Conservation (phyloP, 106 monocot species). For the Platanthera guangdongensis region DNA sequence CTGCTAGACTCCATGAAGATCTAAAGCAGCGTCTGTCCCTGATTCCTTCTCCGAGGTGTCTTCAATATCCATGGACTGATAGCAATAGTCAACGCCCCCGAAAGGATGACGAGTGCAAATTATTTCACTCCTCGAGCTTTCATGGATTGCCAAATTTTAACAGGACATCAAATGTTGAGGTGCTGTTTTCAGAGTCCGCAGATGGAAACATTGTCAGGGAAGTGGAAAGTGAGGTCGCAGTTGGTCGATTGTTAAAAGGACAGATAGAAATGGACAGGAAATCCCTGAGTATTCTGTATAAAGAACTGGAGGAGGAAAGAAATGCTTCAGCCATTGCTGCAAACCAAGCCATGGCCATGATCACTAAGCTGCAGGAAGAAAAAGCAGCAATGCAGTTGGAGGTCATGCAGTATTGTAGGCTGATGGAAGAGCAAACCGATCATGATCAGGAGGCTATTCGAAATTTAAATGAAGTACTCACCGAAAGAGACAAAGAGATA, state of each 20-base stretch:
- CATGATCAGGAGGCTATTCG: conserved; percentile 78
- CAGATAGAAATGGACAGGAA: conserved; percentile 55
- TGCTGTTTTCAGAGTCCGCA: conserved; percentile 31
- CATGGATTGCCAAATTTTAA: conserved; percentile 5
- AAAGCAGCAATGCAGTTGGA: conserved; percentile 96
- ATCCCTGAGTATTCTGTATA: conserved; percentile 45
- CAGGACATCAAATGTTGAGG: conserved; percentile 35
- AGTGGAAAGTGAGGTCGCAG: conserved; percentile 49
- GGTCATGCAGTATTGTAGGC: conserved; percentile 78
- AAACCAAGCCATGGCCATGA: conserved; percentile 96
- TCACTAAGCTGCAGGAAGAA: conserved; percentile 92
- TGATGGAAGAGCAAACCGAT: conserved; percentile 96
- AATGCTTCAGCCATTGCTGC: conserved; percentile 84
- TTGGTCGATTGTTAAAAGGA: conserved; percentile 34
- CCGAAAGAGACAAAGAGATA: conserved; percentile 67
- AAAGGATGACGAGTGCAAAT: conserved; percentile 30
- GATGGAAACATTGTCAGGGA: conserved; percentile 44
- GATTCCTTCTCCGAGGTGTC: conserved; percentile 32
- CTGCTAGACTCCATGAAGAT: conserved; percentile 52
- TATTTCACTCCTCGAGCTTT: conserved; percentile 19
- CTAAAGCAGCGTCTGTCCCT: conserved; percentile 47
- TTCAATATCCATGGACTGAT: conserved; percentile 48
- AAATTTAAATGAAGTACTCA: conserved; percentile 44
- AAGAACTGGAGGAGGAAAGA: conserved; percentile 91
- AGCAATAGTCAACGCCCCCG: conserved; percentile 24